A percentile compares a stretch with the other conserved stretches of the same genome.
phyloP scores from a whole-genome alignment of 768 basidiomycete species.

The Amanita molliuscula region DNA sequence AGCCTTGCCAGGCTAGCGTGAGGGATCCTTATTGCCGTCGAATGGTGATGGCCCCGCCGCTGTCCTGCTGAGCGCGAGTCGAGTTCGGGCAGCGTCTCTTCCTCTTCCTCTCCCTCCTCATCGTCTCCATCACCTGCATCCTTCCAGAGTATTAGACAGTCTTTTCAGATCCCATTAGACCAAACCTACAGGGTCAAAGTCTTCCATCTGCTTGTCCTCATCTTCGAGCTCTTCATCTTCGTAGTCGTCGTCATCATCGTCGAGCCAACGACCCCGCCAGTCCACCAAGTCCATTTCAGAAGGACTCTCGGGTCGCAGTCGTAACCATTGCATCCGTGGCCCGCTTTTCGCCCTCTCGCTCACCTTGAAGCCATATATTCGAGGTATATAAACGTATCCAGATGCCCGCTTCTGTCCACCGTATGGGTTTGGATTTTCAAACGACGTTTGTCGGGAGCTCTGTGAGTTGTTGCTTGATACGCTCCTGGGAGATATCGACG shows the following conservation, averaged over 20 bases:
- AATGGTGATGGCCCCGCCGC: slow-evolving; percentile 14
- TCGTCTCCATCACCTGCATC: slow-evolving; percentile 46
- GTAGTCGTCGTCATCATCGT: slow-evolving; percentile 45
- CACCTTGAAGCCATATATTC: slow-evolving; percentile 97
- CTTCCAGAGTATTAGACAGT: slow-evolving; percentile 16
- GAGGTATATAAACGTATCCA: slow-evolving; percentile 80
- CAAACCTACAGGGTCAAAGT: slow-evolving; percentile 67
- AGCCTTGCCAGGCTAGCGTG: neutral
- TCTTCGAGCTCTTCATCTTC: slow-evolving; percentile 61
- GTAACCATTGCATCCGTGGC: slow-evolving; percentile 95
- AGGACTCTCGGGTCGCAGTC: slow-evolving; percentile 72
- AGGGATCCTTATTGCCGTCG: slow-evolving; percentile 10
- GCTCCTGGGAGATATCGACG: slow-evolving; percentile 49
- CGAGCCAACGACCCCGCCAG: slow-evolving; percentile 84
- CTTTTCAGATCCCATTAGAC: neutral
- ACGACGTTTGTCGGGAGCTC: slow-evolving; percentile 42
- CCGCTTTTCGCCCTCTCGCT: slow-evolving; percentile 92
- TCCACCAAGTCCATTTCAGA: slow-evolving; percentile 83
- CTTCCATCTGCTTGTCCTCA: slow-evolving; percentile 73
- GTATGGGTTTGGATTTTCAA: slow-evolving; percentile 81
- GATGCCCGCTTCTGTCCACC: slow-evolving; percentile 85
- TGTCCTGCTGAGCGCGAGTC: slow-evolving; percentile 22
- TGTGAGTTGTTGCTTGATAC: slow-evolving; percentile 38
- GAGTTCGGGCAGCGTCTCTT: slow-evolving; percentile 29
- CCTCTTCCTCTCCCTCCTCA: slow-evolving; percentile 54